Evolutionary conservation across 805 yeast species (phyloP), one percentile per base, ranked within the genome.

Genomic region (Teunomyces aglyptinius): DNA sequence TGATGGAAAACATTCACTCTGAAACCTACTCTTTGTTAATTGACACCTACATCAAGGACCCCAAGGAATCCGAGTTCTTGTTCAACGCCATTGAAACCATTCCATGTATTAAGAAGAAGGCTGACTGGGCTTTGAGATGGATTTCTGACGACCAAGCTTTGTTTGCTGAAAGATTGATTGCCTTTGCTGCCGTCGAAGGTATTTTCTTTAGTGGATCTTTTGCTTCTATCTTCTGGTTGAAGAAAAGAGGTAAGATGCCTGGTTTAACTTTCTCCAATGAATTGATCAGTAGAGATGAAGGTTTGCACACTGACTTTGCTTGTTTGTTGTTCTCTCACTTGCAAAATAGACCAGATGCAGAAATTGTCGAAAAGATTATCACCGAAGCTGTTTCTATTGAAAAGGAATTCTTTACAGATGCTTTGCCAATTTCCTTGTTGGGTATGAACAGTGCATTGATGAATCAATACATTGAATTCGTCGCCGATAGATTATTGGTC

Each of bases 101-200:
- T 58, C 98, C 98, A 53, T 88, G 95, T 73, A 94, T 92, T 70
- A 87, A 85, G 73, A 89, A 88, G 80, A 92, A 92, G 79, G 99
- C 99, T 53, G 95, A 90, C 62, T 92, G 99, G 99, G 99, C 99
- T 46, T 75, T 92, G 68, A 85, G 96, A 77, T 92, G 99, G 99
- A 92, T 92, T 64, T 75, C 81, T 50, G 97, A 91, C 64, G 78
- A 83, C 33, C 85, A 86, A 49, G 96, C 97, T 13, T 77, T 90
- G 56, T 92, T 89, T 61, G 97, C 85, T 59, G 98, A 92, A 80
- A 86, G 99, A 69, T 81, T 92, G 61, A 95, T 94, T 52, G 99
- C 99, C 15, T 92, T 94, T 64, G 98, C 98, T 52, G 97, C 99
- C 52, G 96, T 92, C 50, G 99, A 92, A 76, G 99, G 99, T 76